phyloP scores from a whole-genome alignment of 1,284 basidiomycete genomes.

The Ceratorhiza oryzae-sativae region DNA sequence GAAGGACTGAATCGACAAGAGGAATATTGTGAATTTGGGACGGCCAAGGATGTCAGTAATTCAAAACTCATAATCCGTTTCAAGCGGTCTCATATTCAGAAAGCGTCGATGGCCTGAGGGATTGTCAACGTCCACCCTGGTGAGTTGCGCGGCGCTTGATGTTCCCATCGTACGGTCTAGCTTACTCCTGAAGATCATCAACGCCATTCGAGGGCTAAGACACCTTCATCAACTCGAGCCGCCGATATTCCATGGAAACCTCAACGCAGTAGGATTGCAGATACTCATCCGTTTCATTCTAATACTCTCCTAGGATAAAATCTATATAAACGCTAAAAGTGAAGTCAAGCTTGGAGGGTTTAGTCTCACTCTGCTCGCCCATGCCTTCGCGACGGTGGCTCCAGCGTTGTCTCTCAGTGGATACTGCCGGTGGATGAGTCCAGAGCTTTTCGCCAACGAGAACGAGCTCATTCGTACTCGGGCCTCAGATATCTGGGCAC shows the following conservation, averaged over 20 bases:
- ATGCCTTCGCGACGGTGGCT: neutral
- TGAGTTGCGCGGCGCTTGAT: neutral
- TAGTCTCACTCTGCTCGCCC: slow-evolving; percentile 3
- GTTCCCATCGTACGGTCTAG: neutral
- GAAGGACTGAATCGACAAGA: neutral
- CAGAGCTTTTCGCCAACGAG: neutral
- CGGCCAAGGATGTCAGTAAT: neutral
- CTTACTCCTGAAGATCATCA: neutral
- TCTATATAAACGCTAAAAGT: neutral
- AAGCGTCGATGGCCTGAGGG: neutral
- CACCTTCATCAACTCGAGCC: slow-evolving; percentile 11
- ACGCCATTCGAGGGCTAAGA: neutral
- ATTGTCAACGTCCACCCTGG: neutral
- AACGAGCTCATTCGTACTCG: neutral
- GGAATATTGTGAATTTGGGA: slow-evolving; percentile 1
- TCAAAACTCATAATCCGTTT: neutral
- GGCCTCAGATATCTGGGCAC: neutral
- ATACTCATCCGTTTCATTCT: neutral
- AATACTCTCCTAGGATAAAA: neutral
- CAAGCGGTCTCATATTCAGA: neutral
- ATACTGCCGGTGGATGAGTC: slow-evolving; percentile 18
- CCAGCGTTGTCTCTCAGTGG: neutral
- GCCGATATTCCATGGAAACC: neutral
- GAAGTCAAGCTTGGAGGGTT: slow-evolving; percentile 4
- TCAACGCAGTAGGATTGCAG: neutral